Percentiles rank a stretch among this genome's conserved stretches.
Conservation (phyloP, 2,329 filamentous ascomycete genomes). For the Verticillium zaregamsianum region DNA sequence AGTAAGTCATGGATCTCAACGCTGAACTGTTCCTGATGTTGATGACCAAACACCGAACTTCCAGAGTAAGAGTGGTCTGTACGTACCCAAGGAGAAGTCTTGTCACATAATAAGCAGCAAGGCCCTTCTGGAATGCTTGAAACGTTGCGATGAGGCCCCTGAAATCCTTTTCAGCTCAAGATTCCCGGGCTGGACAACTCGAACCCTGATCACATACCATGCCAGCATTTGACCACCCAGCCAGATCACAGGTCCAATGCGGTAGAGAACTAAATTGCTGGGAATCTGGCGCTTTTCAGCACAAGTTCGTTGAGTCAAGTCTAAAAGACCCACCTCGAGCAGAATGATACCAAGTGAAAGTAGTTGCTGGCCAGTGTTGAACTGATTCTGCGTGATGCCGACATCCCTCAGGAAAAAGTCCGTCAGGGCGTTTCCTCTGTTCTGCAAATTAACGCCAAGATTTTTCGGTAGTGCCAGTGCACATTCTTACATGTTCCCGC, state of each 20-base stretch:
- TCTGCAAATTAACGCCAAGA: neutral
- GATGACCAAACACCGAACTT: neutral
- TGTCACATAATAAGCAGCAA: conserved; percentile 28
- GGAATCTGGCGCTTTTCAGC: conserved; percentile 25
- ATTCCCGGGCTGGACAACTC: conserved; percentile 23
- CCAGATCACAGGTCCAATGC: conserved; percentile 41
- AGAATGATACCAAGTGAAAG: conserved; percentile 44
- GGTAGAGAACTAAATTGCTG: conserved; percentile 43
- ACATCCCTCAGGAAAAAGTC: conserved; percentile 42
- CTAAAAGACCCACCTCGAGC: conserved; percentile 21
- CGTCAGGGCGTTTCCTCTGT: conserved; percentile 11
- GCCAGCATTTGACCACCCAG: conserved; percentile 38
- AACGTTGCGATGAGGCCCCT: conserved; percentile 30
- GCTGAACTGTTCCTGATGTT: neutral
- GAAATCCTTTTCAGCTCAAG: conserved; percentile 15
- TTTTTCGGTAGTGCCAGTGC: neutral
- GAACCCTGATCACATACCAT: conserved; percentile 29
- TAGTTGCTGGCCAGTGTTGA: conserved; percentile 48
- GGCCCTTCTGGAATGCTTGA: conserved; percentile 29
- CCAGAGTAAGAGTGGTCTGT: neutral
- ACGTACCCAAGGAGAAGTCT: conserved; percentile 28
- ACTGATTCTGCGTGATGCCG: conserved; percentile 43
- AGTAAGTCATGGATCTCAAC: neutral
- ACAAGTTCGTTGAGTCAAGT: neutral
- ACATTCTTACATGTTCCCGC: conserved; percentile 27